Percentiles rank a stretch among this genome's conserved stretches.
These are phyloP conservation scores for Thelonectria rubi DNA, from an alignment of 2,329 filamentous ascomycete species.

Conservation along the genomic window DNA sequence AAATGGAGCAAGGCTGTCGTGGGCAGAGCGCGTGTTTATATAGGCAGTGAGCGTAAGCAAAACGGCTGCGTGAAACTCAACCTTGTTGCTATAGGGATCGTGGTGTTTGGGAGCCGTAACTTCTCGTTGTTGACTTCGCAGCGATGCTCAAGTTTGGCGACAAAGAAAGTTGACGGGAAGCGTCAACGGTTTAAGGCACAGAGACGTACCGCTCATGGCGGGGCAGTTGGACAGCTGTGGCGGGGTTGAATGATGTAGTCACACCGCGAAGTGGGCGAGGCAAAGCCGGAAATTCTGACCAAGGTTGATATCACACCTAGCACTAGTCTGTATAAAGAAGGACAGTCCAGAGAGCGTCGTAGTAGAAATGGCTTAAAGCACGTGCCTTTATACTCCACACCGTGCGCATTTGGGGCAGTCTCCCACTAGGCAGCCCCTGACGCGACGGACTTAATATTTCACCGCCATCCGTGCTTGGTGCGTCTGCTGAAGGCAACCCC, in stretches of 20 bases:
- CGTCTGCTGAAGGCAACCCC: conserved; percentile 41
- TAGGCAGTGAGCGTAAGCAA: neutral
- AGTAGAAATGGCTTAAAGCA: neutral
- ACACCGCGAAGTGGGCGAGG: conserved; percentile 21
- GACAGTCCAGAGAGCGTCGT: neutral
- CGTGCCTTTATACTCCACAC: neutral
- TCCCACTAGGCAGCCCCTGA: conserved; percentile 29
- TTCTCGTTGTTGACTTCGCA: no score
- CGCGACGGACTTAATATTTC: conserved; percentile 46
- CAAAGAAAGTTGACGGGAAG: neutral
- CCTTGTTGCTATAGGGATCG: neutral
- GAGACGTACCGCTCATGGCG: conserved; percentile 25
- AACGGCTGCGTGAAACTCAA: neutral
- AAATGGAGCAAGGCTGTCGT: neutral
- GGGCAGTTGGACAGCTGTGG: conserved; percentile 36
- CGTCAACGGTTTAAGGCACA: no score
- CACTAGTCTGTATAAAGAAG: neutral
- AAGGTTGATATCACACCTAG: neutral
- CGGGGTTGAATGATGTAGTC: conserved; percentile 41
- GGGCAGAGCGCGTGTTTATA: neutral
- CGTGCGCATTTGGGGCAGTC: conserved; percentile 1
- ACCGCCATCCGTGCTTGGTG: conserved; percentile 45
- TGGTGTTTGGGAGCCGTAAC: neutral
- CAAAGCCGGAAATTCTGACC: conserved; percentile 10
- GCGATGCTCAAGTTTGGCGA: no score